Evolutionary conservation across 805 yeast genomes (phyloP).

Genomic region (Myxozyma geophila): DNA sequence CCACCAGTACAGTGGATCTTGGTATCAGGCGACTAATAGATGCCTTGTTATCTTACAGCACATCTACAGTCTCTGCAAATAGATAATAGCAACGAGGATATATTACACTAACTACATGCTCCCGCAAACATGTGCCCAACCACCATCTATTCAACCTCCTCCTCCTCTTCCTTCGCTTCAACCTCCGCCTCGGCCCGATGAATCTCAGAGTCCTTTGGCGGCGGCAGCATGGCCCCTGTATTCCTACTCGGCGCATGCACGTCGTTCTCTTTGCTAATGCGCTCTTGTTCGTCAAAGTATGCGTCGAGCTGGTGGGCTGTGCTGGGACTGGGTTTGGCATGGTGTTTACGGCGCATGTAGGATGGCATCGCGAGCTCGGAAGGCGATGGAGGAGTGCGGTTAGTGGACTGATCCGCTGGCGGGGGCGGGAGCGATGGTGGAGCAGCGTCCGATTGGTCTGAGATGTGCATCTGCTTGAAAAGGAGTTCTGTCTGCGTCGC

Average conservation of each 20-base stretch:
- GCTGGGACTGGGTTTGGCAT: background rate
- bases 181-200: constrained; percentile 17
- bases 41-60: background rate
- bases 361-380: constrained; percentile 17
- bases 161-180: background rate
- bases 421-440: constrained; percentile 4
- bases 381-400: constrained; percentile 6
- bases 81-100: background rate
- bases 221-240: constrained; percentile 15
- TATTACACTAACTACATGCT: background rate
- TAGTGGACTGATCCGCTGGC: background rate
- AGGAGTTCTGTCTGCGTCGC: constrained; percentile 28
- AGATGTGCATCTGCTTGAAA: constrained; percentile 22
- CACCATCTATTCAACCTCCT: background rate
- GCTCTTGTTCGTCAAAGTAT: constrained; percentile 34
- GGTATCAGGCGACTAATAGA: too few relatives aligned
- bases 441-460: constrained; percentile 1
- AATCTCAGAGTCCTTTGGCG: constrained; percentile 36
- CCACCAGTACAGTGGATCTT: too few relatives aligned
- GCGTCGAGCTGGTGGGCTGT: constrained; percentile 23
- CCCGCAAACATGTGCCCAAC: background rate
- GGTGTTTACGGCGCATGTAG: constrained; percentile 32
- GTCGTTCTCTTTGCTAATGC: constrained; percentile 28
- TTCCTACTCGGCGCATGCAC: background rate
- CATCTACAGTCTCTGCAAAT: too few relatives aligned